A percentile compares a stretch with the other conserved stretches of the same genome.
phyloP scores from a whole-genome alignment of 1,139 yeast genomes.

The Lodderomyces elongisporus region DNA sequence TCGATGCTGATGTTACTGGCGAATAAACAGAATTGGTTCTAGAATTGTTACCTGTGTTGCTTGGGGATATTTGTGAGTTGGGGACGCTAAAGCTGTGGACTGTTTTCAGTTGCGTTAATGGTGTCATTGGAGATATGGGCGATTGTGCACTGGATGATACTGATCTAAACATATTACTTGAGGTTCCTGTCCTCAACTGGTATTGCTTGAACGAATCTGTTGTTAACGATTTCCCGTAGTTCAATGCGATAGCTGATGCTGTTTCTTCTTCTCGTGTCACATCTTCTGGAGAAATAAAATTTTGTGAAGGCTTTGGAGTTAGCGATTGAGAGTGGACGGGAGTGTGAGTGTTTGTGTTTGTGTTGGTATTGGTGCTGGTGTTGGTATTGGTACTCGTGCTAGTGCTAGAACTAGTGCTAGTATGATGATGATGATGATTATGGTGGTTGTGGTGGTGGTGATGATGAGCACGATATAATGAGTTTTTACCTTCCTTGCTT shows the following conservation, averaged over 20 bases:
- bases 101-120: slow-evolving; percentile 1
- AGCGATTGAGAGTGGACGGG: too few species aligned
- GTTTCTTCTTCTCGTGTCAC: slow-evolving; percentile 4
- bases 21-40: neutral
- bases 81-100: neutral
- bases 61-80: too few species aligned
- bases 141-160: slow-evolving; percentile 1
- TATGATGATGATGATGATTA: too few species aligned
- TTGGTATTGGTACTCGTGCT: too few species aligned
- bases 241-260: slow-evolving; percentile 8
- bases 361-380: too few species aligned
- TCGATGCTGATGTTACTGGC: slow-evolving; percentile 4
- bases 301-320: neutral
- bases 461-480: neutral
- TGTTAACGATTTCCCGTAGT: slow-evolving; percentile 7
- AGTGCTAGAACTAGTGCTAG: too few species aligned
- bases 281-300: neutral
- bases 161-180: neutral
- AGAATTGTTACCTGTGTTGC: too few species aligned
- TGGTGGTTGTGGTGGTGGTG: neutral
- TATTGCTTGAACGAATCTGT: slow-evolving; percentile 5
- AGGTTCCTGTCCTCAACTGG: slow-evolving; percentile 1
- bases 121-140: slow-evolving; percentile 2
- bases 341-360: too few species aligned
- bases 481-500: too few species aligned